A percentile compares a stretch with the other conserved stretches of the same genome.
Evolutionary conservation across 768 basidiomycete species (phyloP).

Genomic region (Boletus barrowsii): DNA sequence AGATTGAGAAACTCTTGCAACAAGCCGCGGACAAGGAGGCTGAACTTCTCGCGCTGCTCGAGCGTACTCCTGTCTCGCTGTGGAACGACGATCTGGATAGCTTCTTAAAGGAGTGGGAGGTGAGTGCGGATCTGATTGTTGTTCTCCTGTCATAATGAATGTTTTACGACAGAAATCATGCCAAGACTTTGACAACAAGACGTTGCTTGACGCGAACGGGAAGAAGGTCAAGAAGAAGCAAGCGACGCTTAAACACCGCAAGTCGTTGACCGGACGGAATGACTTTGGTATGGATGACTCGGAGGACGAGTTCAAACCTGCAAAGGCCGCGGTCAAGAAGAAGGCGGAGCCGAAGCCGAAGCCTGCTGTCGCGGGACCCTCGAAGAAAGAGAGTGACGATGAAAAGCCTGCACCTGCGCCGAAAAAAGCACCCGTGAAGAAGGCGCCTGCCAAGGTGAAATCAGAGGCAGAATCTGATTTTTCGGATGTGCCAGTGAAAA

Average conservation of each 20-base stretch:
- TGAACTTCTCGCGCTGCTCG: constrained; percentile 75
- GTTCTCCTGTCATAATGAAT: background rate
- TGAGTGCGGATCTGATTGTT: constrained; percentile 35
- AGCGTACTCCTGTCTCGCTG: constrained; percentile 73
- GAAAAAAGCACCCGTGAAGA: constrained; percentile 33
- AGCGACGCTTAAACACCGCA: constrained; percentile 50
- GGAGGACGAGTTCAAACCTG: constrained; percentile 57
- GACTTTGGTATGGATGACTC: constrained; percentile 36
- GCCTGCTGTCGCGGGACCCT: constrained; percentile 34
- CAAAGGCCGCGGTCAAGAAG: constrained; percentile 43
- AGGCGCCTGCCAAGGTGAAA: constrained; percentile 32
- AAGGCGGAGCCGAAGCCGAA: constrained; percentile 30
- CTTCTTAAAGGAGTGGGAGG: constrained; percentile 85
- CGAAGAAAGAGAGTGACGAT: constrained; percentile 47
- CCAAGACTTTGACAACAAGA: constrained; percentile 43
- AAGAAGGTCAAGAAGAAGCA: constrained; percentile 60
- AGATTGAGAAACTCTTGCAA: constrained; percentile 82
- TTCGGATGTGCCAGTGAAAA: constrained; percentile 24
- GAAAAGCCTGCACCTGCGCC: constrained; percentile 25
- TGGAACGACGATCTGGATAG: constrained; percentile 89
- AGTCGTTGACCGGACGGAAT: constrained; percentile 45
- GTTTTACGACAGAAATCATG: constrained; percentile 35
- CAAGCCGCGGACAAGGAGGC: constrained; percentile 81
- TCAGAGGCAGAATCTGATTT: constrained; percentile 40
- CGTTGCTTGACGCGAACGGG: constrained; percentile 42